These are phyloP conservation scores for Nitzschia inconspicua DNA, from an alignment of 108 stramenopile species.

Conservation along the genomic window DNA sequence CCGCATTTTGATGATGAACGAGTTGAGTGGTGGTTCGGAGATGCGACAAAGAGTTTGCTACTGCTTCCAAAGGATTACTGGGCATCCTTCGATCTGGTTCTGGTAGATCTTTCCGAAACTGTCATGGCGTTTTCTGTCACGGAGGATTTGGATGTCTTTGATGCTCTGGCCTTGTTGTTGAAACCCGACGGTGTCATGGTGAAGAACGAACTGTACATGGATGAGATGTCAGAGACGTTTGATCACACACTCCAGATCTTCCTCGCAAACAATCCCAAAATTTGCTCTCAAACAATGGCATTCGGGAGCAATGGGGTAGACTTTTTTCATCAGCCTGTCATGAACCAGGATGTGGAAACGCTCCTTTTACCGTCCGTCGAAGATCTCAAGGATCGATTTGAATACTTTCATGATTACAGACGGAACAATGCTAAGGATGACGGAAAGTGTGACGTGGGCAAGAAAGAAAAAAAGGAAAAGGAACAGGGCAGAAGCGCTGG, in stretches of 20 bases:
- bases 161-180: conserved; percentile 61
- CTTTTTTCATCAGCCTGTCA: conserved; percentile 43
- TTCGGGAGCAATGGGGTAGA: conserved; percentile 73
- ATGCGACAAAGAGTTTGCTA: conserved; percentile 69
- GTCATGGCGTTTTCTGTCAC: conserved; percentile 77
- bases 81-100: conserved; percentile 74
- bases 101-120: conserved; percentile 84
- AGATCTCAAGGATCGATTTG: conserved; percentile 32
- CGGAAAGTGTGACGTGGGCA: conserved; percentile 17
- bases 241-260: conserved; percentile 48
- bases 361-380: conserved; percentile 7
- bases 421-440: conserved; percentile 40
- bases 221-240: conserved; percentile 58
- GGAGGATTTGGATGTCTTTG: conserved; percentile 72
- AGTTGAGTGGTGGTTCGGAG: conserved; percentile 87
- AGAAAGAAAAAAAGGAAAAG: conserved; percentile 25
- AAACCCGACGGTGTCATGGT: conserved; percentile 78
- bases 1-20: conserved; percentile 75
- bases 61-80: conserved; percentile 74
- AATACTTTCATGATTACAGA: conserved; percentile 63
- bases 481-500: conserved; percentile 59
- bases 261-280: conserved; percentile 52
- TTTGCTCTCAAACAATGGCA: conserved; percentile 72
- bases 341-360: conserved; percentile 20
- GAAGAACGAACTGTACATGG: conserved; percentile 75